These are phyloP conservation scores for Coemansia sp. DNA, from an alignment of 192 early-diverging fungal species.

Conservation along the genomic window DNA sequence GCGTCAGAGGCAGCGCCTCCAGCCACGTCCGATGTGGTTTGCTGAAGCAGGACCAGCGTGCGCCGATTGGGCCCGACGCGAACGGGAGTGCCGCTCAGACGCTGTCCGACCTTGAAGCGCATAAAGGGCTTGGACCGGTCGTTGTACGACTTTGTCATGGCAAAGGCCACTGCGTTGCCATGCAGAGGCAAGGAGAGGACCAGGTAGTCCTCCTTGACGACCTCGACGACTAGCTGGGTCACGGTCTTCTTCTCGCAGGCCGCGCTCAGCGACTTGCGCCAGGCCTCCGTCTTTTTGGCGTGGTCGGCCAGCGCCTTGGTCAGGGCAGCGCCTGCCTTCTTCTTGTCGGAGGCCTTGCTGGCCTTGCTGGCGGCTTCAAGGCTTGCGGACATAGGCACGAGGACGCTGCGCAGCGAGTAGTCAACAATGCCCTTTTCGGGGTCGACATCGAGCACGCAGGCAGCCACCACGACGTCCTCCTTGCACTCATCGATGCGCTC, in stretches of 20 bases:
- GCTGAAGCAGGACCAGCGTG: conserved; percentile 33
- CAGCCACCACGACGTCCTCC: conserved; percentile 57
- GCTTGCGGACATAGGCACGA: conserved; percentile 13
- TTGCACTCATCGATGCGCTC: conserved; percentile 44
- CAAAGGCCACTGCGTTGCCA: conserved; percentile 61
- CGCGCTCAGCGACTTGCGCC: conserved; percentile 36
- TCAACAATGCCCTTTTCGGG: conserved; percentile 66
- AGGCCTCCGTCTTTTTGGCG: conserved; percentile 11
- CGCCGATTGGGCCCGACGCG: conserved; percentile 45
- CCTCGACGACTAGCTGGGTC: conserved; percentile 64
- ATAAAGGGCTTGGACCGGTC: conserved; percentile 65
- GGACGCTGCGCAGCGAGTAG: conserved; percentile 58
- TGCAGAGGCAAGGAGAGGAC: conserved; percentile 66
- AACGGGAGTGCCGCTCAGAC: conserved; percentile 49
- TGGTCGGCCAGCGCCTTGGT: conserved; percentile 7
- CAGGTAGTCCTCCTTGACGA: conserved; percentile 82
- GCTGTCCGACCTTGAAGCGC: conserved; percentile 63
- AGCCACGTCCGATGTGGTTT: not conserved
- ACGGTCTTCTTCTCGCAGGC: conserved; percentile 21
- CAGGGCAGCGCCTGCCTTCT: conserved; percentile 24
- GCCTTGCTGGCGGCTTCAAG: conserved; percentile 8
- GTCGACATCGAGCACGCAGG: conserved; percentile 74
- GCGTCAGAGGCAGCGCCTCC: not conserved
- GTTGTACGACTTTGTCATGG: conserved; percentile 63
- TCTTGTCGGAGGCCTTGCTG: conserved; percentile 20